Evolutionary conservation across 1,139 yeast genomes (phyloP), one percentile per base, ranked within the genome.

Genomic region (Torulaspora globosa): DNA sequence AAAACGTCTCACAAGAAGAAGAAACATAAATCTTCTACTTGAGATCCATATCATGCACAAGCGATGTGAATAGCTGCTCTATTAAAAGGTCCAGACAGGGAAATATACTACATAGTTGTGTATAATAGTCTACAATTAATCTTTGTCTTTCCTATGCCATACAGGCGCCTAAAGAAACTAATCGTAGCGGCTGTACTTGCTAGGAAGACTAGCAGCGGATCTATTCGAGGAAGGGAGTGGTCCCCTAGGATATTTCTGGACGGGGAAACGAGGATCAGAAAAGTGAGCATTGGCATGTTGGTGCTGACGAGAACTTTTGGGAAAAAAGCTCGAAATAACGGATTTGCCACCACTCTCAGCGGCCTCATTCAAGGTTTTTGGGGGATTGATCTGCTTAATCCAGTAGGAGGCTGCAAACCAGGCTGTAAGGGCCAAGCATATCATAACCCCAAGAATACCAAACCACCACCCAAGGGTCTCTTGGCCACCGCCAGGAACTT

Each of bases 401-500:
- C 75, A 74, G 51, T 58, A 64, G n/a, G 68, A 66, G 35, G 73
- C 75, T 40, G 58, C 55, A 10, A 66, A 35, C 44, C 70, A 65
- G 35, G 74, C 67, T 1, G 52, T 31, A 3, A 63, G 32, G n/a
- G 69, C 71, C 29, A 72, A 45, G 3, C 67, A 54, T n/a, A 76
- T 52, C 48, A 80, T 68, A 31, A 77, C 68, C 5, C 82, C 83
- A 27, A 83, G 59, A 48, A 84, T 80, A 41, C 86, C 85, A 57
- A 81, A 80, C 65, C 80, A 83, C 85, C 89, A 82, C 3, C 70
- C 75, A 27, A 74, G 65, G 43, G 65, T 70, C 11, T 51, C 46
- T 16, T 31, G 34, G 9, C 36, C 48, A 1, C 77, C 69, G 11
- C 96, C 96, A 0, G 97, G 97, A 16, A 90, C 89, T 15, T 61